phyloP scores from a whole-genome alignment of 768 basidiomycete genomes.

The Asterophora parasitica region DNA sequence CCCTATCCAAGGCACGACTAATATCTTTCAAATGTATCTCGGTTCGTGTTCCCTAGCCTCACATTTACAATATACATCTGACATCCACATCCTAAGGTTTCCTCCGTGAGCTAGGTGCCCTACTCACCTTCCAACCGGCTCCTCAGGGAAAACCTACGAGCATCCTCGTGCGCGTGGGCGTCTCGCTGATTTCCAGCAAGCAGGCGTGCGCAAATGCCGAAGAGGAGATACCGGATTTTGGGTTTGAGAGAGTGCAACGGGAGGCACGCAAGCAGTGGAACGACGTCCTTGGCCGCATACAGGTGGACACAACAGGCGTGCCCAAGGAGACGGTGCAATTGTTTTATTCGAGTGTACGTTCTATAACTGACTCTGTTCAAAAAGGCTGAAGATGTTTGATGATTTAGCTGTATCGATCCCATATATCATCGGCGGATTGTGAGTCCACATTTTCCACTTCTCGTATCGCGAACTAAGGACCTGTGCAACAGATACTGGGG shows the following conservation, averaged over 20 bases:
- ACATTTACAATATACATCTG: too few relatives aligned
- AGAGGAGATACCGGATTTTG: conserved; percentile 53
- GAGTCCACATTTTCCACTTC: conserved; percentile 19
- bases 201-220: conserved; percentile 62
- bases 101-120: conserved; percentile 45
- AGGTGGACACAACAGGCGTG: conserved; percentile 46
- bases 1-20: conserved; percentile 41
- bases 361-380: not conserved
- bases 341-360: conserved; percentile 54
- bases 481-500: conserved; percentile 45
- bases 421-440: conserved; percentile 65
- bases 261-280: conserved; percentile 49
- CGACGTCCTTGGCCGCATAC: conserved; percentile 49
- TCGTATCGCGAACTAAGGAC: not conserved
- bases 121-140: conserved; percentile 46
- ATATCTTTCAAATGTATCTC: conserved; percentile 44
- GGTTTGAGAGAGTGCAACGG: conserved; percentile 44
- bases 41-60: too few relatives aligned
- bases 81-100: too few relatives aligned
- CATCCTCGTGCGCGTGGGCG: conserved; percentile 58
- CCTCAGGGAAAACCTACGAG: conserved; percentile 31
- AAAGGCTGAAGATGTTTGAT: not conserved
- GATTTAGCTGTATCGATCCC: conserved; percentile 49
- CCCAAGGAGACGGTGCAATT: conserved; percentile 44
- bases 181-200: conserved; percentile 55